Base-by-base conservation (phyloP, 1,139 yeast species). In the Zygoascus sp. region DNA sequence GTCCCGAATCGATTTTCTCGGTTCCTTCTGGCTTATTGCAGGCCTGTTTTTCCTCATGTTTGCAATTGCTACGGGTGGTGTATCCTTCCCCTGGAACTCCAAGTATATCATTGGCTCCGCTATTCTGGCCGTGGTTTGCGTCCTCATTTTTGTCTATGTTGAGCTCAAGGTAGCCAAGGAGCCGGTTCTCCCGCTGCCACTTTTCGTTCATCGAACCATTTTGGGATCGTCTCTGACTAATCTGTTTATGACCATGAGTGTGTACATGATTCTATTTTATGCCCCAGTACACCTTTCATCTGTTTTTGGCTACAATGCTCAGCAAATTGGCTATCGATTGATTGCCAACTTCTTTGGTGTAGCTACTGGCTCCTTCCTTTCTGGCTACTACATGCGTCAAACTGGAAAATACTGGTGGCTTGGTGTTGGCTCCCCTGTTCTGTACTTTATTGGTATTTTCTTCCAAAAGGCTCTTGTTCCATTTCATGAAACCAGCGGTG, bases 11-110 rank as follows among this genome's bases (percentile, higher is more conserved):
- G 97, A 89, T 62, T 79, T 87, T 67, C 64, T 69, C 42, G 97
- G 97, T 2, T 78, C 90, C 1, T 61, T 75, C 22, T 67, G 79
- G 20, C 69, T 85, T 60, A 83, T 86, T 39, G 52, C 69, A 11
- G 68, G 83, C 9, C 70, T 87, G 55, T 55, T 74, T 19, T 58
- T 73, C 32, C 66, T 75, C 53, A 73, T 87, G 67, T 65, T 81
- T 17, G 87, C 88, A 9, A 79, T 88, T 15, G 78, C 88, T 0
- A 68, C 83, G 46, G 89, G 84, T 3, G 90, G 92, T 9, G 73
- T 73, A 50, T 76, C 75, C 32, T 61, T 81, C 53, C 67, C 76
- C 38, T 71, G 64, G 72, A 42, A 49, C 2, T 62, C 69, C 22
- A 59, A 56, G 8, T 50, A 57, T 2, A 76, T 80, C 48, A 54